These are phyloP conservation scores for Xylaria curta DNA, from an alignment of 495 filamentous ascomycete genomes.

Conservation along the genomic window DNA sequence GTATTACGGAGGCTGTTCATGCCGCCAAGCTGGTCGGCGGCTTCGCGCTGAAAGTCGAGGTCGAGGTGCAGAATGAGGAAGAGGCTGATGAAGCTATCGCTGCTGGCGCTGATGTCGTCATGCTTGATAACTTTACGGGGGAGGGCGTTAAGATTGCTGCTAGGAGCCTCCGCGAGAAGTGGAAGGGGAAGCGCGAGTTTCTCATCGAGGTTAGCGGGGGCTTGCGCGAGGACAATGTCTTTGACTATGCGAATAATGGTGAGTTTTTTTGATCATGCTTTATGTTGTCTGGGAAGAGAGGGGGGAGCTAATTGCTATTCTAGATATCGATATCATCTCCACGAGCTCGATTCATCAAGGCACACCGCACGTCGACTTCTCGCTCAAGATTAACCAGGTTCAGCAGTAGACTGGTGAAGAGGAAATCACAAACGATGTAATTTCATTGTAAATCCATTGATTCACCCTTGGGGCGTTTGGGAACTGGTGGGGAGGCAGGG, in stretches of 20 bases:
- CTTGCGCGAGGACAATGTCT: constrained; percentile 83
- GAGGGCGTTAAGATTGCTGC: constrained; percentile 77
- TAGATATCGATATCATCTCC: constrained; percentile 91
- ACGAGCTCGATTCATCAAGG: constrained; percentile 98
- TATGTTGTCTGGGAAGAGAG: neutral
- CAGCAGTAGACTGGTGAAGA: constrained; percentile 1
- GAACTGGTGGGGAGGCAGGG: neutral
- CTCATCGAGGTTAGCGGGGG: constrained; percentile 93
- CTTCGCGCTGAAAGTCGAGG: constrained; percentile 92
- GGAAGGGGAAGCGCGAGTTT: constrained; percentile 70
- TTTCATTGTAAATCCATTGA: neutral
- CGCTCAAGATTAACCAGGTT: constrained; percentile 78
- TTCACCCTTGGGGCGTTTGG: constrained; percentile 1
- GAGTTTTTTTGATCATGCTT: constrained; percentile 34
- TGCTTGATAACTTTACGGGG: constrained; percentile 92
- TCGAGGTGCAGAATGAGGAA: constrained; percentile 85
- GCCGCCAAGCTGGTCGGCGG: constrained; percentile 86
- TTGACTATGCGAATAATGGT: constrained; percentile 77
- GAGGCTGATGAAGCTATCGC: constrained; percentile 90
- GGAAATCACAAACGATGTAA: neutral
- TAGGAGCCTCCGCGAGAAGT: constrained; percentile 73
- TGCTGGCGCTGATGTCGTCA: constrained; percentile 92
- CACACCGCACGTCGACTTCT: constrained; percentile 90
- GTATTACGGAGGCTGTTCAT: constrained; percentile 80
- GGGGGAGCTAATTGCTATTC: constrained; percentile 19